These are phyloP conservation scores for Trametes cubensis DNA, from an alignment of 768 basidiomycete species.

Conservation along the genomic window DNA sequence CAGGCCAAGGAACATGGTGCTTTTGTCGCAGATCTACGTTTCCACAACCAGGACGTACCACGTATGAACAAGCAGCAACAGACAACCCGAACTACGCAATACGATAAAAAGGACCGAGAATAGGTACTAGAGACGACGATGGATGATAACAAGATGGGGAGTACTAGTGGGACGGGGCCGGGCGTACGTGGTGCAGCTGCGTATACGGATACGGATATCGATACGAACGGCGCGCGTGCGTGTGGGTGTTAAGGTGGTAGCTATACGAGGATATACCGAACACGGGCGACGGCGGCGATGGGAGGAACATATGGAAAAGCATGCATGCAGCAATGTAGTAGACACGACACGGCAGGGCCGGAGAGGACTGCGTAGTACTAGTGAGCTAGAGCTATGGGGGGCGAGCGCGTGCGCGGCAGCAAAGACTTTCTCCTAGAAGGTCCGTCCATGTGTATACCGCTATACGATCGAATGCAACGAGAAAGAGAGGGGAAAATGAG, in stretches of 20 bases:
- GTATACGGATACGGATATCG: too few relatives aligned
- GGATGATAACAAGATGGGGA: neutral
- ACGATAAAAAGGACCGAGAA: constrained; percentile 3
- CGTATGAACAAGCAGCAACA: constrained; percentile 12
- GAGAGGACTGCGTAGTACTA: constrained; percentile 5
- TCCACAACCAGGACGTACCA: constrained; percentile 6
- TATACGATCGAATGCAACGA: constrained; percentile 11
- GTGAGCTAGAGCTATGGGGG: constrained; percentile 2
- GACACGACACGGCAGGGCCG: constrained; percentile 15
- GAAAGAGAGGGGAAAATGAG: neutral
- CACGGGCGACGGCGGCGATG: too few relatives aligned
- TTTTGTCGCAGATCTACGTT: constrained; percentile 5
- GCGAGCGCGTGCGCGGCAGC: constrained; percentile 7
- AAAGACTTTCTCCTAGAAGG: constrained; percentile 22
- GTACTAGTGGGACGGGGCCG: too few relatives aligned
- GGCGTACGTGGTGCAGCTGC: too few relatives aligned
- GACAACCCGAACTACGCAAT: constrained; percentile 16
- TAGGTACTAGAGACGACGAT: neutral
- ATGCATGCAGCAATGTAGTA: constrained; percentile 19
- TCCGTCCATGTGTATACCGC: constrained; percentile 20
- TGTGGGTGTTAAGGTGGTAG: neutral
- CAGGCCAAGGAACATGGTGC: neutral
- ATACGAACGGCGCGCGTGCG: neutral
- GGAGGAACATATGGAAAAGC: constrained; percentile 6
- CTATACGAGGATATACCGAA: neutral